Evolutionary conservation across 345 rosid genomes (phyloP), one percentile per base, ranked within the genome.

Genomic region (Moricandia moricandioides): DNA sequence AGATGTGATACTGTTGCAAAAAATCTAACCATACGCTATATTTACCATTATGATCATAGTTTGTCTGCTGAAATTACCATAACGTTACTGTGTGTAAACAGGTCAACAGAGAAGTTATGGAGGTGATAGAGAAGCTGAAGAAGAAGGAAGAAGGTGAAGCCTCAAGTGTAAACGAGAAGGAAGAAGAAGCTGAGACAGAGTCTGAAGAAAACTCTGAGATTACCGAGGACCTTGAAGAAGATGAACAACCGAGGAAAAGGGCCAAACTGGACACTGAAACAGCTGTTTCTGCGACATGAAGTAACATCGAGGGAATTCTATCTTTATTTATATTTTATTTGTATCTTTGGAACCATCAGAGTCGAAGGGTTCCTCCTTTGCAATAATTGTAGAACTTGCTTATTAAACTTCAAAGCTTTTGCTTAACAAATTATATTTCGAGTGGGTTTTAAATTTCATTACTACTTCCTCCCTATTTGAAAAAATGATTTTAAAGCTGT

Each of bases 61-160:
- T 1, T 1, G 31, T 24, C n/a, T 65, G 56, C 24, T 4, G 69
- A 65, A 26, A 45, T 45, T 43, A 24, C 4, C 21, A 64, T 11
- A 57, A 35, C 2, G 59, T 31, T 12, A 2, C 8, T 65, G 66
- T 56, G 24, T 65, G 43, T 24, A 17, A 65, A 65, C 85, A 91
- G 92, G 89, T 91, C 12, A 91, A 89, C 64, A 69, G 86, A 65
- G 92, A 91, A 35, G 70, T 89, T 8, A 85, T 81, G 88, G 80
- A 74, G 10, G 84, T 85, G 57, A 86, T 91, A 1, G 88, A 91
- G 68, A 73, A 79, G 6, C 80, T 87, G 18, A 81, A 78, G 73
- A 62, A 31, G 1, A 65, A 74, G 37, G 69, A 67, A 17, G 40
- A 47, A 27, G 70, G 58, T 45, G 69, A 45, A 65, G 56, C 8